Base-by-base conservation (phyloP, 768 basidiomycete species). In the Tricholoma saponaceum region DNA sequence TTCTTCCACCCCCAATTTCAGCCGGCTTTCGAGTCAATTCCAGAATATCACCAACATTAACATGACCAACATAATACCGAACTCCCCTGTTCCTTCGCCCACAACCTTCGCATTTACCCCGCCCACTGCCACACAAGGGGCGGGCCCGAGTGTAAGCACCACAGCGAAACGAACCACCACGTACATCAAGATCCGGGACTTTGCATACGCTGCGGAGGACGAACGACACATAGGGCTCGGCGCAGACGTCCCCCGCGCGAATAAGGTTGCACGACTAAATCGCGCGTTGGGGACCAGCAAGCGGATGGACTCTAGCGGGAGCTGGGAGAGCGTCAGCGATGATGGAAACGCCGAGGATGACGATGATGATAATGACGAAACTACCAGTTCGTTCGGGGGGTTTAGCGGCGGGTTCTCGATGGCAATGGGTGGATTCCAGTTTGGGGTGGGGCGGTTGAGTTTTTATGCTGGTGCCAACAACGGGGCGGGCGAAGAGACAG, bases 101-200 rank as follows among this genome's bases (percentile, higher is more conserved):
- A 35, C 35, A 10, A 5, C 35, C 12, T 35, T 35, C 35, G 3
- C 35, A n/a, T n/a, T n/a, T n/a, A n/a, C 60, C 47, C 13, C 58
- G n/a, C n/a, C n/a, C 58, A 8, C 60, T 60, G 12, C 23, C 5
- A 6, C 44, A 25, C 10, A 46, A 12, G 44, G 1, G 0, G 8
- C 57, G 30, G 26, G 12, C 2, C 41, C 33, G 25, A 12, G 26
- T n/a, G 52, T 44, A 10, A n/a, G 35, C 52, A 12, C 55, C 37
- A 32, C 59, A 20, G 18, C 49, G 44, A 47, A 39, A 47, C 25
- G 47, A 9, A 47, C 39, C 23, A 54, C 8, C 37, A 37, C 30
- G 30, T 59, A 68, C 18, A 71, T 79, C 65, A 71, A 71, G 50
- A 68, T 82, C 49, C 71, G 80, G 47, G 81, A 81, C 59, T 80